Evolutionary conservation across 768 basidiomycete genomes (phyloP).

Genomic region (Agaricus subrufescens): DNA sequence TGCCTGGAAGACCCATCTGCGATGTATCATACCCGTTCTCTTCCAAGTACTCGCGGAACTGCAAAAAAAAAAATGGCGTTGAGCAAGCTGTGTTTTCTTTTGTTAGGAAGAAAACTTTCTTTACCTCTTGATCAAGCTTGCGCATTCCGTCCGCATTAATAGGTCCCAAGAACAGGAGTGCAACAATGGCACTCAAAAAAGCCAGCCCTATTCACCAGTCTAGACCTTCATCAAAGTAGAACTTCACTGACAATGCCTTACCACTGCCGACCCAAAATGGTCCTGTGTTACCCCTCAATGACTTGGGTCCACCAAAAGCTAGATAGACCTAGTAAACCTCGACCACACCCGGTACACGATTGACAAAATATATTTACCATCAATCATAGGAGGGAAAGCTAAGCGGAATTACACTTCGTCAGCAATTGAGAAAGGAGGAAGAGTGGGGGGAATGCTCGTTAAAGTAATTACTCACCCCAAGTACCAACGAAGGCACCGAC

Average conservation of each 20-base stretch:
- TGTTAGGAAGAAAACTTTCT: constrained; percentile 14
- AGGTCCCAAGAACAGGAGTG: constrained; percentile 69
- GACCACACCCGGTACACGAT: neutral
- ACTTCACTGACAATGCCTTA: constrained; percentile 15
- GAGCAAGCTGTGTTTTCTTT: neutral
- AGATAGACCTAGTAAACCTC: constrained; percentile 6
- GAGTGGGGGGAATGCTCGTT: no score
- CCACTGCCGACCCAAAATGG: constrained; percentile 88
- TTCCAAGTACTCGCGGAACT: constrained; percentile 84
- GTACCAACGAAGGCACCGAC: constrained; percentile 81
- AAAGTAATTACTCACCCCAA: constrained; percentile 48
- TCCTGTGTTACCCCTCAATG: constrained; percentile 66
- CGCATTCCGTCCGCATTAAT: constrained; percentile 75
- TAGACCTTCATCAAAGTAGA: neutral
- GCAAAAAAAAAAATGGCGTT: neutral
- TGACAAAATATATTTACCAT: constrained; percentile 31
- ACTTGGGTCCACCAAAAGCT: constrained; percentile 58
- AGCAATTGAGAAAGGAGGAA: neutral
- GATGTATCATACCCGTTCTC: constrained; percentile 75
- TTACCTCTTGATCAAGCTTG: constrained; percentile 63
- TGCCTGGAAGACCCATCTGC: constrained; percentile 54
- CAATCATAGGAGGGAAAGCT: constrained; percentile 68
- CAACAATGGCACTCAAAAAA: constrained; percentile 69
- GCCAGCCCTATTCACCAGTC: constrained; percentile 48
- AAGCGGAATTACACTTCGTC: neutral